These are phyloP conservation scores for Volvariella surrecta DNA, from an alignment of 1,284 basidiomycete species.

Conservation along the genomic window DNA sequence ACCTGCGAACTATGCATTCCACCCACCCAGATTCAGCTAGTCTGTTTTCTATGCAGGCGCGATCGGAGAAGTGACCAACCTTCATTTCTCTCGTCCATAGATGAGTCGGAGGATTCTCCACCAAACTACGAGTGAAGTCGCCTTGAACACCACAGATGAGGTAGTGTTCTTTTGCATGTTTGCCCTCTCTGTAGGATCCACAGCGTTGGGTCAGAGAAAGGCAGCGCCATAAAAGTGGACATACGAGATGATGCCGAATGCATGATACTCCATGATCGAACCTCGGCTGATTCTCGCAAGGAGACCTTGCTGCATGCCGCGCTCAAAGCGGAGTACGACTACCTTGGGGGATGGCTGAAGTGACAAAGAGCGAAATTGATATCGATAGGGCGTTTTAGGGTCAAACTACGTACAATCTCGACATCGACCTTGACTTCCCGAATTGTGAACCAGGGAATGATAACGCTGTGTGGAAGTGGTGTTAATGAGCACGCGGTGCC, in stretches of 20 bases:
- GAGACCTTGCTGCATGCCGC: conserved; percentile 67
- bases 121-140: conserved; percentile 56
- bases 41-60: conserved; percentile 3
- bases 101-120: conserved; percentile 50
- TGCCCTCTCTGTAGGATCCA: conserved; percentile 39
- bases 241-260: conserved; percentile 64
- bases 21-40: background rate
- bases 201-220: conserved; percentile 7
- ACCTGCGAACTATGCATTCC: conserved; percentile 48
- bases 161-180: conserved; percentile 54
- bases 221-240: conserved; percentile 13
- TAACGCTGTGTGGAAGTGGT: conserved; percentile 32
- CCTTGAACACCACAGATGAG: conserved; percentile 67
- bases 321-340: conserved; percentile 54
- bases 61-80: conserved; percentile 21
- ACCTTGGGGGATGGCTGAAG: conserved; percentile 59
- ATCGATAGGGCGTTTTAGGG: background rate
- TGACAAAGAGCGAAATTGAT: background rate
- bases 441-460: conserved; percentile 69
- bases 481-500: conserved; percentile 4
- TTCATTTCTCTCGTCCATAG: conserved; percentile 67
- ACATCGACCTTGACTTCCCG: conserved; percentile 66
- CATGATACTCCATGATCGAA: conserved; percentile 61
- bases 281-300: conserved; percentile 58
- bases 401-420: conserved; percentile 49